Evolutionary conservation across 164 flowering plant genomes (phyloP), one percentile per base, ranked within the genome.

Genomic region (Santalum album): DNA sequence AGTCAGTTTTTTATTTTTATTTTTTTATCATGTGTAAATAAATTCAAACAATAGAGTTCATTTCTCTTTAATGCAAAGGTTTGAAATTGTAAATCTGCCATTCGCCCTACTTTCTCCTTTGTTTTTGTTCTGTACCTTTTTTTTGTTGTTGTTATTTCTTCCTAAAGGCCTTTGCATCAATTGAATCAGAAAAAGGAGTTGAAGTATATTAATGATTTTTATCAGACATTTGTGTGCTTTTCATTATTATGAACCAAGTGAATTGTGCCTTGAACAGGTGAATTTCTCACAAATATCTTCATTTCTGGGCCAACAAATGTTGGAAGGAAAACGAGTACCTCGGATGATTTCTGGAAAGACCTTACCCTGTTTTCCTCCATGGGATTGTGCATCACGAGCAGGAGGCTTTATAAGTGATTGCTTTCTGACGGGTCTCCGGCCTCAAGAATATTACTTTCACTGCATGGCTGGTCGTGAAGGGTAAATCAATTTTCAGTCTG

Each of bases 391-490:
- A 54, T 55, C 96, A 54, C 80, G 99, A 19, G 86, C 97, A 24
- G 99, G 99, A 40, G 99, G 99, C 24, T 89, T 79, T 73, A 83
- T 94, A 27, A 75, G 75, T 72, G 97, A 94, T 64, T 85, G 94
- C 46, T 92, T 85, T 69, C 81, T 92, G 24, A 75, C 82, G 49
- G 99, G 97, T 58, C 95, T 92, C 61, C 87, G 86, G n/a, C 97
- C 97, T 53, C 96, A 90, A 60, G 99, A 94, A 53, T 94, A 85
- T 69, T 94, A 94, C 65, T 94, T 90, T 56, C 99, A 94, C 67
- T 94, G 99, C 80, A 94, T 94, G 99, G 97, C 97, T 71, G 99
- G 99, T 22, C 96, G 99, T 63, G 99, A 94, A 70, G 99, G 99
- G 99, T 94, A 82, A 82, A 10, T 6, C 2, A 32, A 51, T 48